Base-by-base conservation (phyloP, 768 basidiomycete species). In the Boletellus ananiceps region DNA sequence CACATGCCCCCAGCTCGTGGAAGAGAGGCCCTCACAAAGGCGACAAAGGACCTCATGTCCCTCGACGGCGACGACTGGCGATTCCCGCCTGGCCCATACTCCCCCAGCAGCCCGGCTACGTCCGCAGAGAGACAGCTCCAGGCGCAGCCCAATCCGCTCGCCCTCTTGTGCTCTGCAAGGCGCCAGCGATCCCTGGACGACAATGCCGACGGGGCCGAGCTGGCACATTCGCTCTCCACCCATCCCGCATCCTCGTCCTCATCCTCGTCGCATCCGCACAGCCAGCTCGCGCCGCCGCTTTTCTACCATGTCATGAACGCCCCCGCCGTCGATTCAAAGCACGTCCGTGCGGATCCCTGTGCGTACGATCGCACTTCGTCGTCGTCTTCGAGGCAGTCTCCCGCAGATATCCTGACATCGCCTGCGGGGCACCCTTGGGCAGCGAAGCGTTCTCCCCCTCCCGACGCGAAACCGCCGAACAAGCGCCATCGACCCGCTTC, bases 1-100 rank as follows among this genome's bases (percentile, higher is more conserved):
- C 75, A 79, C 51, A 67, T 79, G 57, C 71, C 75, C 32, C 75
- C 77, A 11, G 66, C 76, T 45, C 78, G 71, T 48, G 80, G 79
- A 51, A 81, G 73, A 49, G 82, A 86, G 46, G 82, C 82, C 2
- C 76, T 92, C 46, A 70, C 84, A 46, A 86, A 84, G 67, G 88
- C 88, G 0, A 91, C 88, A 0, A 88, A 86, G 66, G 86, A 90
- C 65, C 79, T 92, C 38, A 88, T 92, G 82, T 74, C 85, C 4
- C 73, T 89, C 23, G 85, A 85, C 50, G 57, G 53, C 12, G 73
- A 66, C 13, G 67, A 61, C 7, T 81, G 71, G 74, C 61, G 59
- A 23, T 58, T 61, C 43, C 62, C 61, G 3, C 54, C 65, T 5
- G 52, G 44, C n/a, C 35, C 57, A 8, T 62, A 48, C 23, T 27